A percentile compares a stretch with the other conserved stretches of the same genome.
These are phyloP conservation scores for Claviceps sp. DNA, from an alignment of 2,329 filamentous ascomycete species.

Conservation along the genomic window DNA sequence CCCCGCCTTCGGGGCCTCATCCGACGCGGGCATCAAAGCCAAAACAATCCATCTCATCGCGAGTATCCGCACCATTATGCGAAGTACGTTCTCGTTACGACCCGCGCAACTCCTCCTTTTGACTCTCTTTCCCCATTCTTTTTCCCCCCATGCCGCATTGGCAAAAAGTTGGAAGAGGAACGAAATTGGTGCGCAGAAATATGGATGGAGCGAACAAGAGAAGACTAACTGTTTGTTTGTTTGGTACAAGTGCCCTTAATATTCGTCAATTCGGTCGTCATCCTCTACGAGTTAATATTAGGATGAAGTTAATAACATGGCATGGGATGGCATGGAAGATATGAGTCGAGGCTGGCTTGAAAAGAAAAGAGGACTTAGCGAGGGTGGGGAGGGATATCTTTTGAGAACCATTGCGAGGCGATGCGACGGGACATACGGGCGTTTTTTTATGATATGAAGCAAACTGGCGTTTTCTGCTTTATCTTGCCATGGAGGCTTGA, in stretches of 20 bases:
- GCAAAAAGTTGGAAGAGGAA: background rate
- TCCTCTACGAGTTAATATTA: constrained; percentile 67
- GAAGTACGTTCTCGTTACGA: constrained; percentile 42
- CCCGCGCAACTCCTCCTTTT: background rate
- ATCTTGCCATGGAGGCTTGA: no score
- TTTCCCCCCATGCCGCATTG: background rate
- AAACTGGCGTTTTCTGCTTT: no score
- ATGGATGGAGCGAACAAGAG: background rate
- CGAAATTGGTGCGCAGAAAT: no score
- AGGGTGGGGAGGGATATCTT: no score
- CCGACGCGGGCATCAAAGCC: constrained; percentile 69
- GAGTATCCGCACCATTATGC: constrained; percentile 81
- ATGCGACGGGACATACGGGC: no score
- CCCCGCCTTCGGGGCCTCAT: constrained; percentile 60
- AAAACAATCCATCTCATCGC: constrained; percentile 84
- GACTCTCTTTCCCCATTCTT: background rate
- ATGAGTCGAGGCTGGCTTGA: no score
- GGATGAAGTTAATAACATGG: constrained; percentile 35
- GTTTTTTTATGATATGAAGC: no score
- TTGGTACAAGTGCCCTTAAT: constrained; percentile 68
- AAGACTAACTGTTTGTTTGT: background rate
- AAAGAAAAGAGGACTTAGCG: no score
- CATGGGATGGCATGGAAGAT: background rate
- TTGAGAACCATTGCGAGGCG: no score
- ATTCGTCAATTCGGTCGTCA: constrained; percentile 68